Base-by-base conservation (phyloP, 495 filamentous ascomycete genomes). In the Pseudevernia furfuracea region DNA sequence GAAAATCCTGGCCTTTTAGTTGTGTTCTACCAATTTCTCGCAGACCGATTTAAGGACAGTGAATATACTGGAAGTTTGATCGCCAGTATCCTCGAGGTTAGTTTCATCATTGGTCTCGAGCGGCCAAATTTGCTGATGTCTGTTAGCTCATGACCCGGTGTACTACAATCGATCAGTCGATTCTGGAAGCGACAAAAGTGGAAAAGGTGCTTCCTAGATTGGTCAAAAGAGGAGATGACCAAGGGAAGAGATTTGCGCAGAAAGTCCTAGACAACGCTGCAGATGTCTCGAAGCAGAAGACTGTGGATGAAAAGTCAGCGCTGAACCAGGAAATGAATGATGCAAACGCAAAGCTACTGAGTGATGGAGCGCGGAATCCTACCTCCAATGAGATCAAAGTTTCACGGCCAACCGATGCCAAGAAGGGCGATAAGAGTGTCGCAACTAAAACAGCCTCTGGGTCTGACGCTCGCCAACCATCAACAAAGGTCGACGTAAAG, bases 141-240 rank as follows among this genome's bases (percentile, higher is more conserved):
- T 55, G 36, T 60, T 60, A 86, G 80, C 74, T 93, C 36, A 77
- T 93, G 66, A 75, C 82, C 1, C 78, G 78, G 14, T 88, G 89
- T 68, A 78, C 83, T 14, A 88, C 80, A 4, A 79, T 89, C 73
- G 84, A 84, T 60, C 81, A 82, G 60, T 82, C 84, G 25, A 67
- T 85, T 8, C 76, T 89, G 28, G 79, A 84, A 60, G 85, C 82
- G 63, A 84, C 85, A 25, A 92, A 92, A 67, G 77, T 94, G 46
- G 78, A 83, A 37, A 85, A 84, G 61, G 72, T 88, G 17, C 73
- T 85, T 4, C 81, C 82, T 7, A 82, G 84, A 58, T 84, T 89
- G 53, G 75, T 81, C 32, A 89, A 88, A 71, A 84, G 84, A 63
- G 87, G 89, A 6, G 85, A 87, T 61, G 81, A 82, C 7, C 76